Base-by-base conservation (phyloP, 768 basidiomycete species). In the Russula ochroleuca region DNA sequence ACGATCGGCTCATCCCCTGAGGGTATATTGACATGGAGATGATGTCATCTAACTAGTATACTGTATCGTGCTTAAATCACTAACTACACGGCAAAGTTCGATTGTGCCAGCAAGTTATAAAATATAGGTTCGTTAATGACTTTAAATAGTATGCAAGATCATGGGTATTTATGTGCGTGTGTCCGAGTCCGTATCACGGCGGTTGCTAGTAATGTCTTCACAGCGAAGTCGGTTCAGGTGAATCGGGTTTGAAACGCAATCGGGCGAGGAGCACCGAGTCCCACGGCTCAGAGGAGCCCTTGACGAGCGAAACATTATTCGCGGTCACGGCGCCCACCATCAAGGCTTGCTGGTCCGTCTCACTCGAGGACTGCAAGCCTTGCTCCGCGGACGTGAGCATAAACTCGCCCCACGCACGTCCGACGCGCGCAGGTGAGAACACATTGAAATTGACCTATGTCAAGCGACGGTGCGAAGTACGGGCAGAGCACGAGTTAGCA, bases 331-430 rank as follows among this genome's bases (percentile, higher is more conserved):
- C 62, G 2, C 64, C 69, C 17, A 68, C 62, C 43, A 70, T 69
- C 45, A 21, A 21, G 15, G 77, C 76, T 56, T 84, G 79, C 54
- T 78, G 75, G 66, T 84, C 84, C 2, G 72, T 74, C 15, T 74
- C 73, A 41, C 72, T 67, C 23, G 77, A 78, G 4, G 73, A 73
- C 11, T 76, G 70, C 10, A 77, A 69, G 15, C 66, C 25, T 35
- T 81, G 48, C 35, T 57, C 67, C 17, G 65, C 78, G 0, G 77
- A 79, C 5, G 71, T 86, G 81, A 54, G 82, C 3, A 84, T 83
- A 72, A 90, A 91, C 17, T 79, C 79, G 8, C 91, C 91, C 91
- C 91, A 94, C 1, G 84, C 81, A 49, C 84, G 80, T 4, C 85
- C 84, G 35, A 70, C 69, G 61, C 74, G 78, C 3, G 81, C 75